Evolutionary conservation across 2,329 filamentous ascomycete genomes (phyloP).

Genomic region (Colletotrichum incanum): DNA sequence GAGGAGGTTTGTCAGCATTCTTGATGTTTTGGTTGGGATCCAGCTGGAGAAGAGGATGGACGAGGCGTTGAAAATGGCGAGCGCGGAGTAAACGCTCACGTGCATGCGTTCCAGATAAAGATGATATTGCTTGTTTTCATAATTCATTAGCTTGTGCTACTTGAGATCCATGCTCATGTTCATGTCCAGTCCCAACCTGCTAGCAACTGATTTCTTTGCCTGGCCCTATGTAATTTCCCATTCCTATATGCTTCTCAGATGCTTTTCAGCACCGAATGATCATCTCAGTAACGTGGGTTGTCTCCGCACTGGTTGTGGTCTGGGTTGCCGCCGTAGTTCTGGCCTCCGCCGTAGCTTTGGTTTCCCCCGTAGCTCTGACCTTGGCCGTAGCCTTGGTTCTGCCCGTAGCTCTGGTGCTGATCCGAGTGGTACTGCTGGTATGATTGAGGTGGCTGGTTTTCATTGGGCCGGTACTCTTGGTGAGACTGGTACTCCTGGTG

Average conservation of each 20-base stretch:
- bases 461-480: conserved; percentile 43
- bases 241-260: background rate
- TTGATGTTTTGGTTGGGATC: too few relatives aligned
- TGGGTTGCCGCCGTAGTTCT: conserved; percentile 46
- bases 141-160: conserved; percentile 21
- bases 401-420: conserved; percentile 39
- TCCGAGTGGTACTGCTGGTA: conserved; percentile 44
- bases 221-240: background rate
- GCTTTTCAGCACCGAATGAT: background rate
- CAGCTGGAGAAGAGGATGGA: too few relatives aligned
- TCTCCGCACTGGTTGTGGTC: conserved; percentile 41
- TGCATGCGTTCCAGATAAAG: background rate
- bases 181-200: background rate
- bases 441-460: conserved; percentile 40
- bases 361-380: conserved; percentile 41
- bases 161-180: background rate
- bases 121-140: conserved; percentile 13
- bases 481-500: conserved; percentile 34
- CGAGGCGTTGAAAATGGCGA: background rate
- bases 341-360: conserved; percentile 29
- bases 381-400: conserved; percentile 30
- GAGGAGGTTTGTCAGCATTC: too few relatives aligned
- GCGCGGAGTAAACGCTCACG: background rate
- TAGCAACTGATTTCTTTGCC: background rate
- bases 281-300: conserved; percentile 47